A percentile compares a stretch with the other conserved stretches of the same genome.
Conservation (phyloP, 2,329 filamentous ascomycete genomes). For the Penicillium sp. region DNA sequence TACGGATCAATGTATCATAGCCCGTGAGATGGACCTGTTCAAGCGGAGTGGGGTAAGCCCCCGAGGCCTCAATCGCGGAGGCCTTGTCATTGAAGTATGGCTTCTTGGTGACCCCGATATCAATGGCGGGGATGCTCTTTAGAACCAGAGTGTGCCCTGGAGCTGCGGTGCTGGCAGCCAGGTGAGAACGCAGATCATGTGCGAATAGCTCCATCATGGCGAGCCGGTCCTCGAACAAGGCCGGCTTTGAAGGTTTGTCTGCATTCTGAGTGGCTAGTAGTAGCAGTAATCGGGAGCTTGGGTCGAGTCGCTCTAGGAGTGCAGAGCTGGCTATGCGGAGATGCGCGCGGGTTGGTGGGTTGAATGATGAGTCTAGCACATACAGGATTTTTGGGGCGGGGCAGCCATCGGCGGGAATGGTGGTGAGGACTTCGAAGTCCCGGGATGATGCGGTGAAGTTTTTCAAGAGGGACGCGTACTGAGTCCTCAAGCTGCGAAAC, state of each 20-base stretch:
- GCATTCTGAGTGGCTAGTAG: conserved; percentile 66
- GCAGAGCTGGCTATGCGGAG: conserved; percentile 57
- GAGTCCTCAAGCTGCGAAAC: conserved; percentile 33
- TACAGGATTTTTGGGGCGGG: conserved; percentile 49
- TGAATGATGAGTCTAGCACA: conserved; percentile 67
- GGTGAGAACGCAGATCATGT: conserved; percentile 39
- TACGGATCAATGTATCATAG: conserved; percentile 51
- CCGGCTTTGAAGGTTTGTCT: conserved; percentile 58
- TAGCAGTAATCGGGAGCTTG: conserved; percentile 51
- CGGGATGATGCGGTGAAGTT: conserved; percentile 43
- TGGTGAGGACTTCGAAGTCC: conserved; percentile 30
- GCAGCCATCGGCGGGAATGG: conserved; percentile 10
- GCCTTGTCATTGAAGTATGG: conserved; percentile 53
- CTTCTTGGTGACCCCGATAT: conserved; percentile 50
- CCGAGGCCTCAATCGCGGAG: conserved; percentile 40
- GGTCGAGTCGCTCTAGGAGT: conserved; percentile 39
- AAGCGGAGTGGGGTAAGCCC: conserved; percentile 34
- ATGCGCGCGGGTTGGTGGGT: conserved; percentile 64
- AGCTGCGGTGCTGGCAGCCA: conserved; percentile 20
- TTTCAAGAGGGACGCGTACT: conserved; percentile 44
- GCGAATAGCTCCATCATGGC: conserved; percentile 53
- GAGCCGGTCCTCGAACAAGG: conserved; percentile 50
- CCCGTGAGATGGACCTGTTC: conserved; percentile 52
- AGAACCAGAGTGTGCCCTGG: not conserved
- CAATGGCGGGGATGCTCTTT: conserved; percentile 35